Evolutionary conservation across 345 rosid species (phyloP).

Genomic region (Nasturtium officinale): DNA sequence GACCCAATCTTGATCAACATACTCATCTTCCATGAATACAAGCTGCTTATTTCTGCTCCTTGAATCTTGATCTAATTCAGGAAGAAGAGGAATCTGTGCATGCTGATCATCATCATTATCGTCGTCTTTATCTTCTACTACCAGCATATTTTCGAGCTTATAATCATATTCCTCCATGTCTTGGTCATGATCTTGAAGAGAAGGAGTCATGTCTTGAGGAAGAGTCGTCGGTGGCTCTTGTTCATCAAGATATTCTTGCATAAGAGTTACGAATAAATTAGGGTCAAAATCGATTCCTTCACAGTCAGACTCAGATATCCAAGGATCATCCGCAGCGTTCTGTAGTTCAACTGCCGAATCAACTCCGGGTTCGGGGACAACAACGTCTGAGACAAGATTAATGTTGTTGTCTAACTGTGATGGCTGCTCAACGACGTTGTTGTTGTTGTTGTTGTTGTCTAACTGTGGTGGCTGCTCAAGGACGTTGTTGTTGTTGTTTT

Average conservation of each 20-base stretch:
- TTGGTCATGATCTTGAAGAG: neutral
- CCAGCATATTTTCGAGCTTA: neutral
- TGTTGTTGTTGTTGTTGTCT: too few species aligned
- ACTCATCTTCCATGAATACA: neutral
- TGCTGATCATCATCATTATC: conserved; percentile 6
- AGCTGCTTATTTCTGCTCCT: neutral
- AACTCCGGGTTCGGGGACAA: too few species aligned
- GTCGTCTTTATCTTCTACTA: neutral
- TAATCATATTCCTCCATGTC: neutral
- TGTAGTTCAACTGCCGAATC: too few species aligned
- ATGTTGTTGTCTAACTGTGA: too few species aligned
- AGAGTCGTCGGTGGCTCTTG: neutral
- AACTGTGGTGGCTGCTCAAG: neutral
- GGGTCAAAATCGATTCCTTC: neutral
- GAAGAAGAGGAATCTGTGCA: conserved; percentile 3
- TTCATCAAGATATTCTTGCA: too few species aligned
- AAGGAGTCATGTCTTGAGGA: neutral
- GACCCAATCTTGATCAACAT: neutral
- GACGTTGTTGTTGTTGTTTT: neutral
- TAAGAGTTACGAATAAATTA: too few species aligned
- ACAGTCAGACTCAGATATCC: neutral
- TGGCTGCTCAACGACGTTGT: too few species aligned
- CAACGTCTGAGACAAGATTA: too few species aligned
- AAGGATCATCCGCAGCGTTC: neutral
- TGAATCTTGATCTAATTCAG: neutral